Percentiles rank a stretch among this genome's conserved stretches.
Conservation (phyloP, 2,329 filamentous ascomycete genomes). For the Diplodia scrobiculata region DNA sequence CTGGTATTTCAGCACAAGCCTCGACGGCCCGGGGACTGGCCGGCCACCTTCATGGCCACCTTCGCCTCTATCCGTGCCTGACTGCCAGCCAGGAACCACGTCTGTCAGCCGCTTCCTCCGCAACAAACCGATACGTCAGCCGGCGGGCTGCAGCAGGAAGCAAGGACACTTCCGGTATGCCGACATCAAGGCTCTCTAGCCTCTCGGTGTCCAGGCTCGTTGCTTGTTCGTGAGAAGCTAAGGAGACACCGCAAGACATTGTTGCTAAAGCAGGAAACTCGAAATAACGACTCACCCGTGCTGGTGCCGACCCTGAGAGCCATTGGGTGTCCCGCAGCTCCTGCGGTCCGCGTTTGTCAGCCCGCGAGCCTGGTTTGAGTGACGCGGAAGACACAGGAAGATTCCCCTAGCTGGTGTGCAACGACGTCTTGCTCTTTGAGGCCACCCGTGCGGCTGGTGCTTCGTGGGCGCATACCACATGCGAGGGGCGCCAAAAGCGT, state of each 20-base stretch:
- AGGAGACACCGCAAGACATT: slow-evolving; percentile 23
- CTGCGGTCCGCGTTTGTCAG: slow-evolving; percentile 27
- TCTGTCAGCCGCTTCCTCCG: neutral
- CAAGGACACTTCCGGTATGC: slow-evolving; percentile 19
- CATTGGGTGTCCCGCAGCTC: slow-evolving; percentile 28
- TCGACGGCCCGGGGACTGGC: neutral
- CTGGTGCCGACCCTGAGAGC: slow-evolving; percentile 27
- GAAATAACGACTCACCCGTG: slow-evolving; percentile 26
- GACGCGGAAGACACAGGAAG: slow-evolving; percentile 29
- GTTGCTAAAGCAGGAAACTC: slow-evolving; percentile 25
- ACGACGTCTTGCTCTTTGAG: slow-evolving; percentile 29
- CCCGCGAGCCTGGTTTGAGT: slow-evolving; percentile 28
- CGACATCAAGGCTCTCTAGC: slow-evolving; percentile 17
- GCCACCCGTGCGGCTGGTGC: slow-evolving; percentile 29
- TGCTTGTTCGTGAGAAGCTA: slow-evolving; percentile 10
- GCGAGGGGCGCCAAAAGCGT: slow-evolving; percentile 29
- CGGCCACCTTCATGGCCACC: neutral
- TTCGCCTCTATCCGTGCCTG: neutral
- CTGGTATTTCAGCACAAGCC: slow-evolving; percentile 14
- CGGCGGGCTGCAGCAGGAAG: slow-evolving; percentile 23
- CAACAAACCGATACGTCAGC: neutral
- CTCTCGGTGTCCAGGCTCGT: neutral
- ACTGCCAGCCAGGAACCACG: slow-evolving; percentile 6
- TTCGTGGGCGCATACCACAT: slow-evolving; percentile 29
- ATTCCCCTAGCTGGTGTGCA: slow-evolving; percentile 28